A percentile compares a stretch with the other conserved stretches of the same genome.
These are phyloP conservation scores for Verbascum thapsus DNA, from an alignment of 257 asterid species.

Conservation along the genomic window DNA sequence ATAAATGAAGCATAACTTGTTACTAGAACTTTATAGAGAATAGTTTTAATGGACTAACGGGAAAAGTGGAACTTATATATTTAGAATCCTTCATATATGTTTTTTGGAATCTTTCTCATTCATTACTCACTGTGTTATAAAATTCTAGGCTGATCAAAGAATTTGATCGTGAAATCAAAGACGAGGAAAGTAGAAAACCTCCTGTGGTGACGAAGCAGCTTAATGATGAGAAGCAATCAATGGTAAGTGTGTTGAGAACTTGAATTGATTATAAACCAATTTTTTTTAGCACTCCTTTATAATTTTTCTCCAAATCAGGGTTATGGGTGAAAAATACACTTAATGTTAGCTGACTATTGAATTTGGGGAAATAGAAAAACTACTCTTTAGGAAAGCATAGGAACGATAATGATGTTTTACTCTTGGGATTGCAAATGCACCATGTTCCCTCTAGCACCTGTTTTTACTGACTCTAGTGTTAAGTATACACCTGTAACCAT, in stretches of 20 bases:
- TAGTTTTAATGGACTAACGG: constrained; percentile 19
- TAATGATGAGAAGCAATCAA: constrained; percentile 92
- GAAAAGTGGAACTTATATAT: constrained; percentile 22
- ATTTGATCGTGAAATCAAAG: constrained; percentile 95
- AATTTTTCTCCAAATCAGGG: constrained; percentile 13
- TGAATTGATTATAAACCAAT: constrained; percentile 10
- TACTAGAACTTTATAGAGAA: constrained; percentile 15
- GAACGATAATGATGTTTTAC: neutral
- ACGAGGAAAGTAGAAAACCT: constrained; percentile 76
- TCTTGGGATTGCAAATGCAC: neutral
- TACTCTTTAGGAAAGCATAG: constrained; percentile 4
- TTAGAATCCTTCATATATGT: constrained; percentile 19
- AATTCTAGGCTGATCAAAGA: constrained; percentile 80
- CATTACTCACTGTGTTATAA: constrained; percentile 17
- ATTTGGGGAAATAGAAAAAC: constrained; percentile 4
- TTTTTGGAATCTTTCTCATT: constrained; percentile 12
- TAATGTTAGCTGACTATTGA: neutral
- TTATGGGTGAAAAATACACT: neutral
- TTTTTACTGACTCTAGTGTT: constrained; percentile 11
- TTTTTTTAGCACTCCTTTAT: constrained; percentile 9
- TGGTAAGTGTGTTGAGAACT: constrained; percentile 50
- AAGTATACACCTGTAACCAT: neutral
- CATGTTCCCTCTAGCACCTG: constrained; percentile 1
- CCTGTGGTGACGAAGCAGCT: constrained; percentile 84
- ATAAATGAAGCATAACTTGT: neutral